phyloP scores from a whole-genome alignment of 306 rosid genomes.

The Cucurbita pepo region DNA sequence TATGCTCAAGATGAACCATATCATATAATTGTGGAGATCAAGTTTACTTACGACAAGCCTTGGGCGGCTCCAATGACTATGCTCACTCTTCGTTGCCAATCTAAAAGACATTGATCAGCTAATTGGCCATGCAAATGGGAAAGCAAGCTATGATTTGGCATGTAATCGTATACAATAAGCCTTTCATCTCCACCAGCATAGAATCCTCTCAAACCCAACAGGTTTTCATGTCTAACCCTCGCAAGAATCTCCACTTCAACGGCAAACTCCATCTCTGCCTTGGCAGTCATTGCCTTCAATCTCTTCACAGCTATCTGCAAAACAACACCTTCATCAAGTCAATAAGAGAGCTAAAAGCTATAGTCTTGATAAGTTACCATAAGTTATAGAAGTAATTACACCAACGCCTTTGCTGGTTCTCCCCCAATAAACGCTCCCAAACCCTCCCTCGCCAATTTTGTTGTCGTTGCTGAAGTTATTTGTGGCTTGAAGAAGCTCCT shows the following conservation, averaged over 20 bases:
- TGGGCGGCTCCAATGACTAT: conserved; percentile 73
- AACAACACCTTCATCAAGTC: background rate
- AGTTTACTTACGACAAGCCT: conserved; percentile 48
- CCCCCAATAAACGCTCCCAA: conserved; percentile 84
- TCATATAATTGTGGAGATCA: too few species aligned
- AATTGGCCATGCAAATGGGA: conserved; percentile 76
- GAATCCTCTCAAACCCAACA: conserved; percentile 74
- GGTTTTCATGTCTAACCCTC: conserved; percentile 68
- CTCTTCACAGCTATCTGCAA: conserved; percentile 84
- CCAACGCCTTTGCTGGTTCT: conserved; percentile 64
- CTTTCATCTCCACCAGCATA: conserved; percentile 80
- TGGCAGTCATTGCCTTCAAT: conserved; percentile 67
- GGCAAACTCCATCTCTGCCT: conserved; percentile 95
- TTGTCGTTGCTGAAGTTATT: conserved; percentile 61
- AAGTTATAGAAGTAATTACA: conserved; percentile 13
- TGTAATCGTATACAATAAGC: conserved; percentile 71
- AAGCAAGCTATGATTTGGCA: conserved; percentile 80
- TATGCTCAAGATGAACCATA: too few species aligned
- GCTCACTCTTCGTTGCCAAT: conserved; percentile 58
- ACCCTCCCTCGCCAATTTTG: conserved; percentile 90
- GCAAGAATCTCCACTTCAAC: conserved; percentile 92
- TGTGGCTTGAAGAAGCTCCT: conserved; percentile 81
- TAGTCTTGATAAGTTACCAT: background rate
- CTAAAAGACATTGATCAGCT: conserved; percentile 35
- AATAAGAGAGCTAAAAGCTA: too few species aligned